phyloP scores from a whole-genome alignment of 345 rosid genomes.

The Microthlaspi erraticum region DNA sequence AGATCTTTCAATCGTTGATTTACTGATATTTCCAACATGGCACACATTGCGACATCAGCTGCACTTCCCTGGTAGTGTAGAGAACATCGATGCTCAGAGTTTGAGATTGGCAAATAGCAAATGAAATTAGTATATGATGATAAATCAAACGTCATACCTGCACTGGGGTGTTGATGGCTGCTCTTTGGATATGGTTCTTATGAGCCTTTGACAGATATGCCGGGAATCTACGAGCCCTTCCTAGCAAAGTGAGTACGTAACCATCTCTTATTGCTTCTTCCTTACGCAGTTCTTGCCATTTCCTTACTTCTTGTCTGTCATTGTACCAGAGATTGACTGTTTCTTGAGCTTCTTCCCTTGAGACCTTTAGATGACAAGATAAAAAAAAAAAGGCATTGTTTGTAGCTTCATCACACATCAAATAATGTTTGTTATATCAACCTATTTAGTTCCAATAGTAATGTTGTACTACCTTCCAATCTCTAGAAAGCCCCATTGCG shows the following conservation, averaged over 20 bases:
- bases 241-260: constrained; percentile 72
- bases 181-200: constrained; percentile 71
- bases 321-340: constrained; percentile 95
- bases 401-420: constrained; percentile 18
- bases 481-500: constrained; percentile 81
- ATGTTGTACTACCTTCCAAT: constrained; percentile 81
- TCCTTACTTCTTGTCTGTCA: constrained; percentile 83
- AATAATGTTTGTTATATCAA: not conserved
- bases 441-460: constrained; percentile 1
- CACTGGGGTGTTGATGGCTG: constrained; percentile 95
- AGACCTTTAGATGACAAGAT: constrained; percentile 58
- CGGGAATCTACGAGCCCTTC: constrained; percentile 82
- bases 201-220: constrained; percentile 47
- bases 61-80: constrained; percentile 81
- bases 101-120: constrained; percentile 15
- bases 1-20: constrained; percentile 65
- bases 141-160: constrained; percentile 56
- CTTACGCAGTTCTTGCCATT: constrained; percentile 83
- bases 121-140: not conserved
- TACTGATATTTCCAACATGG: constrained; percentile 83
- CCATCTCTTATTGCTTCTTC: constrained; percentile 58
- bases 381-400: constrained; percentile 2
- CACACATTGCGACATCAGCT: constrained; percentile 98
- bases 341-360: constrained; percentile 73
- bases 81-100: constrained; percentile 3